Percentiles rank a stretch among this genome's conserved stretches.
phyloP scores from a whole-genome alignment of 345 rosid genomes.

The Gossypioides kirkii region DNA sequence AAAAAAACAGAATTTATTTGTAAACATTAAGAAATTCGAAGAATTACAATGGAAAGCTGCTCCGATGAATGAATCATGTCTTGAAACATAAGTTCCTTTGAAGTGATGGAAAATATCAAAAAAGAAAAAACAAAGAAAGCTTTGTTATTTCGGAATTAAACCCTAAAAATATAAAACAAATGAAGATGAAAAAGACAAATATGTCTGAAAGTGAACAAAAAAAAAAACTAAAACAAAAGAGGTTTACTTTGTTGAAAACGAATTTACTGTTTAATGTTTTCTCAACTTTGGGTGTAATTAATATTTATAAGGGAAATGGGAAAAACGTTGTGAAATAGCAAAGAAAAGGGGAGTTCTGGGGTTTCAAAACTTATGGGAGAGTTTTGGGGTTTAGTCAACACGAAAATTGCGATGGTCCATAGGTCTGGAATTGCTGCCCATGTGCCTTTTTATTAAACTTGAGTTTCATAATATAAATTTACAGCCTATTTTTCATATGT shows the following conservation, averaged over 20 bases:
- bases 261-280: no score
- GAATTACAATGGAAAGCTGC: slow-evolving; percentile 29
- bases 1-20: neutral
- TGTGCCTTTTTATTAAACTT: no score
- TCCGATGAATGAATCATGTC: slow-evolving; percentile 33
- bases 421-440: neutral
- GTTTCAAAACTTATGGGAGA: slow-evolving; percentile 24
- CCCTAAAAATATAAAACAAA: neutral
- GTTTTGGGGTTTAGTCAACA: no score
- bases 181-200: neutral
- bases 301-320: neutral
- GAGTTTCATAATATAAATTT: no score
- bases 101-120: neutral
- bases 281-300: neutral
- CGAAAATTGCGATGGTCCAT: slow-evolving; percentile 8
- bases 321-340: slow-evolving; percentile 15
- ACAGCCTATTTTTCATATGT: no score
- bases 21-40: neutral
- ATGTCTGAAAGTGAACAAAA: neutral
- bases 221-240: no score
- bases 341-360: slow-evolving; percentile 32
- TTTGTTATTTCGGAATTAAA: neutral
- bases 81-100: slow-evolving; percentile 32
- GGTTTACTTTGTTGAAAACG: neutral
- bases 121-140: no score